These are phyloP conservation scores for Penicillium riverlandense DNA, from an alignment of 495 filamentous ascomycete species.

Conservation along the genomic window DNA sequence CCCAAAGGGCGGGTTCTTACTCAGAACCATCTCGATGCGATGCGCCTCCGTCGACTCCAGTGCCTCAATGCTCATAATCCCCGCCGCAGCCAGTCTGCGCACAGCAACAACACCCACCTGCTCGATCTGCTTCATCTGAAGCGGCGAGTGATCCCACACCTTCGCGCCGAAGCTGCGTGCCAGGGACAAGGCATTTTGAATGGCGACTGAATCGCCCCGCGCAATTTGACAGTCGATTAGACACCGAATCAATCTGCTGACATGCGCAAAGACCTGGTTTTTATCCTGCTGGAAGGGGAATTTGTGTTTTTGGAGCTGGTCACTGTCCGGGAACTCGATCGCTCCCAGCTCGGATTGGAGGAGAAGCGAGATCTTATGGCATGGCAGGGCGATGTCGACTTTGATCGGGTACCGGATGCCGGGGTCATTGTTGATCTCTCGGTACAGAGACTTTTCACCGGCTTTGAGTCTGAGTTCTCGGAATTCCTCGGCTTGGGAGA, in stretches of 20 bases:
- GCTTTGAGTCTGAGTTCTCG: constrained; percentile 67
- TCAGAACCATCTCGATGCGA: constrained; percentile 69
- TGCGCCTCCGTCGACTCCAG: constrained; percentile 60
- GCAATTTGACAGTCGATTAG: constrained; percentile 76
- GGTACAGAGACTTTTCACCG: constrained; percentile 68
- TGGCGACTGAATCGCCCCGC: constrained; percentile 58
- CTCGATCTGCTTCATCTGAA: constrained; percentile 82
- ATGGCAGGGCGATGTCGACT: constrained; percentile 59
- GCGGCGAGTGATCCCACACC: constrained; percentile 80
- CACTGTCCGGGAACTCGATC: constrained; percentile 60
- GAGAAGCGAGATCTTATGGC: constrained; percentile 84
- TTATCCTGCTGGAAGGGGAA: constrained; percentile 64
- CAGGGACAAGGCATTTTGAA: constrained; percentile 69
- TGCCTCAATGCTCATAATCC: constrained; percentile 63
- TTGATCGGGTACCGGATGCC: constrained; percentile 74
- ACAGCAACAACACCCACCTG: constrained; percentile 73
- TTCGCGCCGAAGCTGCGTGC: constrained; percentile 68
- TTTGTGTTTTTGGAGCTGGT: constrained; percentile 54
- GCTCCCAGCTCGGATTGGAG: constrained; percentile 75
- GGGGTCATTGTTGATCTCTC: constrained; percentile 69
- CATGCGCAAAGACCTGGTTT: constrained; percentile 60
- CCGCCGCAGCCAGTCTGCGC: constrained; percentile 65
- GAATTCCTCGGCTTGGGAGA: constrained; percentile 73
- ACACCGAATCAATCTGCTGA: constrained; percentile 71
- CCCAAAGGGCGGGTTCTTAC: constrained; percentile 79